phyloP scores from a whole-genome alignment of 1,139 yeast genomes.

The Sugiyamaella pinicola region DNA sequence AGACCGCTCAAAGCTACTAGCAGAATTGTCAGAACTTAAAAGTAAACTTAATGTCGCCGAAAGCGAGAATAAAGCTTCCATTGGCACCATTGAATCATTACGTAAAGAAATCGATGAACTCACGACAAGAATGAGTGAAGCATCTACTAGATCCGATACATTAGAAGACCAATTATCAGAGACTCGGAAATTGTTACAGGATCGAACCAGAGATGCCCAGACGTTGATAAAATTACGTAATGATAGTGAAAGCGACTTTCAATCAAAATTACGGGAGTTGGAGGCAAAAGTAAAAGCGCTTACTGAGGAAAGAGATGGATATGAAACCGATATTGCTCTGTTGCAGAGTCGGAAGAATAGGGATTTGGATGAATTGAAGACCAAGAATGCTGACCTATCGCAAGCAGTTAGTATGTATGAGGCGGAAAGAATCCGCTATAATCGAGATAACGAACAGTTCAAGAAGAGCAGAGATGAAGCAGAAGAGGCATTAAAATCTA shows the following conservation, averaged over 20 bases:
- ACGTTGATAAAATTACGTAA: conserved; percentile 68
- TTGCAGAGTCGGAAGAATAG: conserved; percentile 54
- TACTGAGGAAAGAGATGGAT: conserved; percentile 60
- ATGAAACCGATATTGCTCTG: conserved; percentile 57
- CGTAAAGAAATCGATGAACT: conserved; percentile 79
- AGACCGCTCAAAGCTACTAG: conserved; percentile 30
- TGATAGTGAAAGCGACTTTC: conserved; percentile 67
- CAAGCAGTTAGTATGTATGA: conserved; percentile 36
- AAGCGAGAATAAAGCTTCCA: conserved; percentile 29
- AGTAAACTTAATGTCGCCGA: conserved; percentile 27
- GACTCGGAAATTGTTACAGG: conserved; percentile 69
- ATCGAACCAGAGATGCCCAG: conserved; percentile 75
- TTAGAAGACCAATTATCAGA: conserved; percentile 82
- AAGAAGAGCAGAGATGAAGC: conserved; percentile 34
- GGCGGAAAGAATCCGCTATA: conserved; percentile 36
- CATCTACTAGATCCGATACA: conserved; percentile 59
- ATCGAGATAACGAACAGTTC: conserved; percentile 31
- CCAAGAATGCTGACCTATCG: conserved; percentile 39
- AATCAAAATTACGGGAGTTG: conserved; percentile 51
- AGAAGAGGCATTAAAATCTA: conserved; percentile 34
- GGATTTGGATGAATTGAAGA: conserved; percentile 46
- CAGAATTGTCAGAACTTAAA: conserved; percentile 28
- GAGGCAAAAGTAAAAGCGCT: conserved; percentile 48
- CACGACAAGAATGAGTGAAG: conserved; percentile 66
- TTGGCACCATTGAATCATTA: conserved; percentile 30